Evolutionary conservation across 345 rosid genomes (phyloP), one percentile per base, ranked within the genome.

Genomic region (Murraya paniculata): DNA sequence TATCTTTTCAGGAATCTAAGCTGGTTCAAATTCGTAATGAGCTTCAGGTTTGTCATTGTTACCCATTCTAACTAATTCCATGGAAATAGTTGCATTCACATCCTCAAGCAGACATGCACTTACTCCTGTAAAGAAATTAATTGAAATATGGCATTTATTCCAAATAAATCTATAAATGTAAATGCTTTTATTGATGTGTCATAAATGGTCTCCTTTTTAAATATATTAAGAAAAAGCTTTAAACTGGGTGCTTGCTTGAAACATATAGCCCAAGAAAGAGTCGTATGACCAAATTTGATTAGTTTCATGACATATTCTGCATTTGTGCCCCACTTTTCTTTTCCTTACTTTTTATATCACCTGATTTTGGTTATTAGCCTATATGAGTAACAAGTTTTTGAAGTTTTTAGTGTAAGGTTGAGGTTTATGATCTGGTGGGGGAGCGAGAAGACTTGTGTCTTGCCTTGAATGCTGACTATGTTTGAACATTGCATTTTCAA

Each of bases 21-120:
- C 90, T 95, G 85, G 91, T 90, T 78, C 88, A 88, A 82, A 81
- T 92, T 71, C 94, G 90, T 30, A 86, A 62, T 84, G 92, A 92
- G 73, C 94, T 94, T 83, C 93, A 95, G 99, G 99, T 95, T 78
- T 83, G 85, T 39, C 7, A 4, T 73, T 71, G 71, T 21, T 50
- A 45, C 38, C 68, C 36, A 68, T 64, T 36, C 45, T 61, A 48
- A n/a, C 45, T 61, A 48, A 14, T 36, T 35, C 57, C 19, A 25
- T 66, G 56, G 35, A 27, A 35, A 35, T 67, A 75, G 8, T 75
- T 45, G 7, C 10, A 21, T n/a, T 53, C 64, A 6, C 45, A 57
- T 35, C 14, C 16, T 25, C 24, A 22, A 45, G 14, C 27, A 70
- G 9, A 27, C 16, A 50, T 73, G 50, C 35, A 2, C 24, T 35